These are phyloP conservation scores for Penicillium psychrosexuale DNA, from an alignment of 2,329 filamentous ascomycete genomes.

Conservation along the genomic window DNA sequence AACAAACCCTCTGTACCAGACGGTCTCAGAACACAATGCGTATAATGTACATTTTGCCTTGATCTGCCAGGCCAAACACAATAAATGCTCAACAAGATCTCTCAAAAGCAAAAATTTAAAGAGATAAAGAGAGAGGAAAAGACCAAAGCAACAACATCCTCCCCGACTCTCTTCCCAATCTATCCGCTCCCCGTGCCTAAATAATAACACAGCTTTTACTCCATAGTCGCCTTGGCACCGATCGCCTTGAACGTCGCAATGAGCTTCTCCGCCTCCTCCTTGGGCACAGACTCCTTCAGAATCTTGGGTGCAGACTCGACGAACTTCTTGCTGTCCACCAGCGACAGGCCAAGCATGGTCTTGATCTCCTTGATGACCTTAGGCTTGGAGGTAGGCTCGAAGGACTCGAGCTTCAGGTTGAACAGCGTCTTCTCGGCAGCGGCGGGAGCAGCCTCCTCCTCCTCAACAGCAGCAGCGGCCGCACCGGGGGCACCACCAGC, in stretches of 20 bases:
- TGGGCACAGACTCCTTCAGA: slow-evolving; percentile 98
- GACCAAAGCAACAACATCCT: not conserved
- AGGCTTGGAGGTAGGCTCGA: slow-evolving; percentile 85
- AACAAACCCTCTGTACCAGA: slow-evolving; percentile 23
- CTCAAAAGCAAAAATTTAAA: slow-evolving; percentile 21
- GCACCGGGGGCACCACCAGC: slow-evolving; percentile 59
- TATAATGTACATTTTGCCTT: slow-evolving; percentile 41
- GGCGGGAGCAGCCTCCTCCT: slow-evolving; percentile 83
- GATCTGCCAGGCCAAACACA: slow-evolving; percentile 23
- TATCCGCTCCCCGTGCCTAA: slow-evolving; percentile 8
- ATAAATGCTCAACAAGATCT: slow-evolving; percentile 19
- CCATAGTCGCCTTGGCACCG: slow-evolving; percentile 85
- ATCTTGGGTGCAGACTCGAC: slow-evolving; percentile 96
- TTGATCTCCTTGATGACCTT: slow-evolving; percentile 99
- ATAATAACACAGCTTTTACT: slow-evolving; percentile 55
- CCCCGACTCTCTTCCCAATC: slow-evolving; percentile 7
- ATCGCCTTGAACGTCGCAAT: slow-evolving; percentile 90
- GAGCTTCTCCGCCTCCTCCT: slow-evolving; percentile 99
- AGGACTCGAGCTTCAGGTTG: slow-evolving; percentile 87
- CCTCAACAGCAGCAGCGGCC: slow-evolving; percentile 65
- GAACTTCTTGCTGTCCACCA: slow-evolving; percentile 99
- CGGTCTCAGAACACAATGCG: slow-evolving; percentile 26
- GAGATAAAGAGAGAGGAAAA: slow-evolving; percentile 8
- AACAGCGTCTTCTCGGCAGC: slow-evolving; percentile 95
- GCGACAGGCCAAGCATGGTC: slow-evolving; percentile 84